phyloP scores from a whole-genome alignment of 495 filamentous ascomycete genomes.

The Podospora tetraspora region DNA sequence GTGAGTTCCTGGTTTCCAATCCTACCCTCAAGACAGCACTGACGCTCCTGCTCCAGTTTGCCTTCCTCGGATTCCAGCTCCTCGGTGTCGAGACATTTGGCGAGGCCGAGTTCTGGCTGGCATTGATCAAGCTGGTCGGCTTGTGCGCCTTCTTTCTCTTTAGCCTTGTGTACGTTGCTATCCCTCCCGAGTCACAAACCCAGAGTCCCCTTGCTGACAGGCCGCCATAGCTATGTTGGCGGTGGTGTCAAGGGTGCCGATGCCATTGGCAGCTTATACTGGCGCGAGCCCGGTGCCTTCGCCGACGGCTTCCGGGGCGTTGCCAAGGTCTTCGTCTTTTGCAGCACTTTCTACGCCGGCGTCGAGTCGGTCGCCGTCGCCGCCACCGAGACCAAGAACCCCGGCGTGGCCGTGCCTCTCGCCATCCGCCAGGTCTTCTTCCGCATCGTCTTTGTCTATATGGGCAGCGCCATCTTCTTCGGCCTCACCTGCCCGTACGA shows the following conservation, averaged over 20 bases:
- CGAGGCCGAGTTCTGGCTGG: constrained; percentile 61
- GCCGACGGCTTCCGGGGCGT: constrained; percentile 59
- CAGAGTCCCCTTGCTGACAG: not conserved
- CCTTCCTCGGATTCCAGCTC: constrained; percentile 43
- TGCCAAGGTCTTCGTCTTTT: constrained; percentile 56
- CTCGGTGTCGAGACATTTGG: constrained; percentile 50
- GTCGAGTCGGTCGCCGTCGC: constrained; percentile 69
- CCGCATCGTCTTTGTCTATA: constrained; percentile 71
- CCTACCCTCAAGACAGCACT: constrained; percentile 1
- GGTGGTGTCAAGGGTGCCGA: constrained; percentile 45
- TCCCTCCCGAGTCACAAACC: not conserved
- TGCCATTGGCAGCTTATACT: constrained; percentile 58
- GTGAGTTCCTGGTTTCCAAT: constrained; percentile 28
- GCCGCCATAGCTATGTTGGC: constrained; percentile 36
- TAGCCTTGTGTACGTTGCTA: constrained; percentile 50
- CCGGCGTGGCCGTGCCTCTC: constrained; percentile 60
- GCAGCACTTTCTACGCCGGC: constrained; percentile 69
- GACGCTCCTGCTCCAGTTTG: constrained; percentile 23
- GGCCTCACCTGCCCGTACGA: constrained; percentile 52
- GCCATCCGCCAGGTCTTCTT: constrained; percentile 72
- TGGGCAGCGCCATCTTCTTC: constrained; percentile 68
- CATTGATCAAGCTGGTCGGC: constrained; percentile 60
- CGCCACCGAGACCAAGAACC: constrained; percentile 69
- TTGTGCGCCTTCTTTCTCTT: constrained; percentile 65
- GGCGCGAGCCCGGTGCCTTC: constrained; percentile 65